phyloP scores from a whole-genome alignment of 495 filamentous ascomycete species.

The Penicillium roqueforti region DNA sequence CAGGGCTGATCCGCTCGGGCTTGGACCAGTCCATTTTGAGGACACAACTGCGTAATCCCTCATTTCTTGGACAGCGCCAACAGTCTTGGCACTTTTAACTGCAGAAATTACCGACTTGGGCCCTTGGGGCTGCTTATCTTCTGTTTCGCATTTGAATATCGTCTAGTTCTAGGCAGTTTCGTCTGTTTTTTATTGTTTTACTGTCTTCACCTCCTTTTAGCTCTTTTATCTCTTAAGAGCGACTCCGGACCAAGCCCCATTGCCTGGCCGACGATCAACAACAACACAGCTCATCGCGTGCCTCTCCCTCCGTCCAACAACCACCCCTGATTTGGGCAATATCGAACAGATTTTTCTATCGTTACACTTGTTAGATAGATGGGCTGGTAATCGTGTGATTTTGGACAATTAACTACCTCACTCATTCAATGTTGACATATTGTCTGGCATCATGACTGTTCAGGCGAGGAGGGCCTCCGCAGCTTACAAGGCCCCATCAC shows the following conservation, averaged over 20 bases:
- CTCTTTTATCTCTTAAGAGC: too few relatives aligned
- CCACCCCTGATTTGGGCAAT: background rate
- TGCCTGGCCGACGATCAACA: conserved; percentile 28
- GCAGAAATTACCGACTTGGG: background rate
- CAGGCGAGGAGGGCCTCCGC: conserved; percentile 36
- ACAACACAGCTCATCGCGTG: conserved; percentile 15
- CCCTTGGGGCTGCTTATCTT: background rate
- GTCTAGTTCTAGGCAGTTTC: background rate
- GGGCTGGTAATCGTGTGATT: conserved; percentile 1
- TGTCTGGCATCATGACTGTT: conserved; percentile 33
- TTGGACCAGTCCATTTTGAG: background rate
- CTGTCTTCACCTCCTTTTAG: background rate
- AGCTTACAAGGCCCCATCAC: conserved; percentile 28
- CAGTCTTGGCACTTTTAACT: conserved; percentile 3
- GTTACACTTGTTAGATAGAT: background rate
- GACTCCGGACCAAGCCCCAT: too few relatives aligned
- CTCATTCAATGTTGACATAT: conserved; percentile 16
- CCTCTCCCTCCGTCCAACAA: conserved; percentile 3
- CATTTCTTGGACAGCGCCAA: conserved; percentile 5
- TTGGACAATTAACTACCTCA: conserved; percentile 5
- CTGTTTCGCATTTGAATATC: background rate
- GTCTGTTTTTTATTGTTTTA: background rate
- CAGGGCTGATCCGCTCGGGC: background rate
- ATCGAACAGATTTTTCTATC: background rate
- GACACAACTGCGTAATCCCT: conserved; percentile 5